These are phyloP conservation scores for Venturia nashicola DNA, from an alignment of 2,329 filamentous ascomycete species.

Conservation along the genomic window DNA sequence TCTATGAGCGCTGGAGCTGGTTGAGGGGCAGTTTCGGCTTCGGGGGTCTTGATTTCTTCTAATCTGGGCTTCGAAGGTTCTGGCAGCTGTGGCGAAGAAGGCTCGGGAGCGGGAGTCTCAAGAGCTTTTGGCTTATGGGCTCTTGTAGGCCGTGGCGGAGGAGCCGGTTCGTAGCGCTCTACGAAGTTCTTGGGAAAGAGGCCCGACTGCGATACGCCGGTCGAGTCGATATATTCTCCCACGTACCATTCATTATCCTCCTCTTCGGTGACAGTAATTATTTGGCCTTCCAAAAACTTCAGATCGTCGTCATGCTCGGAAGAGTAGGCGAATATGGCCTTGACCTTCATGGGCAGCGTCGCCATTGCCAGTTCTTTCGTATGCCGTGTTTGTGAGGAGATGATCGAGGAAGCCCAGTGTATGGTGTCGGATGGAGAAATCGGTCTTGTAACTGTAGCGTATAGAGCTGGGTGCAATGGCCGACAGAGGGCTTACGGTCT, in stretches of 20 bases:
- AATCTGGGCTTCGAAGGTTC: background rate
- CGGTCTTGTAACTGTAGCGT: background rate
- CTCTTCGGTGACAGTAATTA: conserved; percentile 86
- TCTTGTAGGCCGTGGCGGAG: conserved; percentile 74
- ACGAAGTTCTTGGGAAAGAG: conserved; percentile 97
- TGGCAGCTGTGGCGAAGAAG: background rate
- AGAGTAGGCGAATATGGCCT: conserved; percentile 86
- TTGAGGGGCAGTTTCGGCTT: conserved; percentile 13
- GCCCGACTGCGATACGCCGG: conserved; percentile 64
- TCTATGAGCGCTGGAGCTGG: conserved; percentile 16
- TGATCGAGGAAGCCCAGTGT: background rate
- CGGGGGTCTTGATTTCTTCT: background rate
- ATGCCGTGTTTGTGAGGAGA: background rate
- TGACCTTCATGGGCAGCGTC: conserved; percentile 73
- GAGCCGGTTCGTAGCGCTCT: conserved; percentile 84
- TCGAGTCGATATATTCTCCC: conserved; percentile 71
- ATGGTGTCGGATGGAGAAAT: background rate
- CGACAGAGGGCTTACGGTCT: background rate
- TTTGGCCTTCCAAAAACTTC: conserved; percentile 69
- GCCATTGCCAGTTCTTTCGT: conserved; percentile 22
- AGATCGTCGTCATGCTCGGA: conserved; percentile 94
- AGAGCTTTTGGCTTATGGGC: conserved; percentile 49
- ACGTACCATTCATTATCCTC: conserved; percentile 92
- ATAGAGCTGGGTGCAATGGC: background rate
- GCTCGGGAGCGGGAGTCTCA: conserved; percentile 12